Percentiles rank a stretch among this genome's conserved stretches.
phyloP scores from a whole-genome alignment of 805 yeast species.

The Metschnikowia continentalis region DNA sequence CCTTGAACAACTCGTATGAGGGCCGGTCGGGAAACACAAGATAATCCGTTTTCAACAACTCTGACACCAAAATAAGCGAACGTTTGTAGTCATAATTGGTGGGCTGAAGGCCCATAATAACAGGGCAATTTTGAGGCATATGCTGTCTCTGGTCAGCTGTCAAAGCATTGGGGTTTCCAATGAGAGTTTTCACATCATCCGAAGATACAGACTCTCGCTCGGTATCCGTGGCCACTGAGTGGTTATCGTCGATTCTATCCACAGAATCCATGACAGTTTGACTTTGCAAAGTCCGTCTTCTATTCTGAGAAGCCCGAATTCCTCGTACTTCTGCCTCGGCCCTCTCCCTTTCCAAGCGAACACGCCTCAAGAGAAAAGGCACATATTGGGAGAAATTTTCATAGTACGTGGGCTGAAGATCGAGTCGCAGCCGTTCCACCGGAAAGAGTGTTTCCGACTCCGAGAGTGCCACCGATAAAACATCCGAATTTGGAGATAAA shows the following conservation, averaged over 20 bases:
- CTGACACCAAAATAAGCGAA: conserved; percentile 28
- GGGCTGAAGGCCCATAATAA: conserved; percentile 21
- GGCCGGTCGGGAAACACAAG: conserved; percentile 30
- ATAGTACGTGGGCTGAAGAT: conserved; percentile 33
- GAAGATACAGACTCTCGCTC: conserved; percentile 3
- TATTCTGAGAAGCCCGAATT: not conserved
- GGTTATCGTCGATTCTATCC: not conserved
- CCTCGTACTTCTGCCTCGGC: not conserved
- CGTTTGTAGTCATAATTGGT: conserved; percentile 27
- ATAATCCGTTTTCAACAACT: conserved; percentile 26
- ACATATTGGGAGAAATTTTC: conserved; percentile 37
- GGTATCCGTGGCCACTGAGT: conserved; percentile 1
- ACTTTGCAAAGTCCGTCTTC: not conserved
- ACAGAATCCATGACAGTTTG: not conserved
- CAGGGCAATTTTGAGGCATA: not conserved
- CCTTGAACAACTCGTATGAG: conserved; percentile 27
- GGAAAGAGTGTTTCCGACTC: conserved; percentile 35
- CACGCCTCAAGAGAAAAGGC: conserved; percentile 34
- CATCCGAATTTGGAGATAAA: not conserved
- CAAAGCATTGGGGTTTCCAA: not conserved
- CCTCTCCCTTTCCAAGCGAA: conserved; percentile 18
- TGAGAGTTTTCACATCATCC: conserved; percentile 2
- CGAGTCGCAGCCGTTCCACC: conserved; percentile 22
- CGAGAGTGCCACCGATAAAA: conserved; percentile 26
- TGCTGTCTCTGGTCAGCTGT: not conserved